phyloP scores from a whole-genome alignment of 148 eudicot genomes.

The Cornus kousa region DNA sequence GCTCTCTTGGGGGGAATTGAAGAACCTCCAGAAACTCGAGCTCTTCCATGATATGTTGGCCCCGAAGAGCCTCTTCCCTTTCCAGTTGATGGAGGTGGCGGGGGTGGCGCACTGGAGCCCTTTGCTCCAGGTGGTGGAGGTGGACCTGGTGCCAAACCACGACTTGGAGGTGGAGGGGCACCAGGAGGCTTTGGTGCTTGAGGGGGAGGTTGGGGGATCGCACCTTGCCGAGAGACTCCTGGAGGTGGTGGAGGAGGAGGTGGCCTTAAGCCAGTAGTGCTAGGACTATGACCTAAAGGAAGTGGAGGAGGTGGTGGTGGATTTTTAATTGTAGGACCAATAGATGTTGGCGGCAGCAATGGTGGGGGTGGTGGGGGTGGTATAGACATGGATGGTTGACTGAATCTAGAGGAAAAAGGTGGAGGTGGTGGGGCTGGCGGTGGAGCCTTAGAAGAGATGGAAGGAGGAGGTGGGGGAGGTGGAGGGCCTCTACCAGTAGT shows the following conservation, averaged over 20 bases:
- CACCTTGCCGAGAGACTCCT: constrained; percentile 32
- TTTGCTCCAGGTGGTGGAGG: constrained; percentile 68
- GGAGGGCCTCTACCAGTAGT: constrained; percentile 12
- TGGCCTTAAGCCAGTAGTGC: constrained; percentile 22
- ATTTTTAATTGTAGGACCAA: neutral
- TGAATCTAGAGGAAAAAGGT: constrained; percentile 24
- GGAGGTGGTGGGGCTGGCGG: constrained; percentile 60
- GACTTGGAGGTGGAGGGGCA: constrained; percentile 50
- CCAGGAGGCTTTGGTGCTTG: constrained; percentile 46
- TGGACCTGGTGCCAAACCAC: constrained; percentile 49
- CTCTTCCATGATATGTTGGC: constrained; percentile 46
- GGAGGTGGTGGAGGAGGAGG: constrained; percentile 65
- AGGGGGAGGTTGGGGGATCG: constrained; percentile 43
- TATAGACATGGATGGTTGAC: constrained; percentile 3
- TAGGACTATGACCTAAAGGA: constrained; percentile 5
- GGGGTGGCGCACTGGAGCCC: constrained; percentile 51
- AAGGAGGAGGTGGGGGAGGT: constrained; percentile 25
- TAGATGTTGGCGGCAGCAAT: constrained; percentile 16
- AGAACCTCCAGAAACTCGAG: constrained; percentile 43
- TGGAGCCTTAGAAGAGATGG: constrained; percentile 15
- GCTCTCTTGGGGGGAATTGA: constrained; percentile 64
- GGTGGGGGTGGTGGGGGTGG: constrained; percentile 26
- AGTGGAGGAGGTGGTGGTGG: constrained; percentile 28
- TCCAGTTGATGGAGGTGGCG: constrained; percentile 69
- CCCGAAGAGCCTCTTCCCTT: constrained; percentile 51